Evolutionary conservation across 257 asterid species (phyloP).

Genomic region (Fraxinus cuspidata): DNA sequence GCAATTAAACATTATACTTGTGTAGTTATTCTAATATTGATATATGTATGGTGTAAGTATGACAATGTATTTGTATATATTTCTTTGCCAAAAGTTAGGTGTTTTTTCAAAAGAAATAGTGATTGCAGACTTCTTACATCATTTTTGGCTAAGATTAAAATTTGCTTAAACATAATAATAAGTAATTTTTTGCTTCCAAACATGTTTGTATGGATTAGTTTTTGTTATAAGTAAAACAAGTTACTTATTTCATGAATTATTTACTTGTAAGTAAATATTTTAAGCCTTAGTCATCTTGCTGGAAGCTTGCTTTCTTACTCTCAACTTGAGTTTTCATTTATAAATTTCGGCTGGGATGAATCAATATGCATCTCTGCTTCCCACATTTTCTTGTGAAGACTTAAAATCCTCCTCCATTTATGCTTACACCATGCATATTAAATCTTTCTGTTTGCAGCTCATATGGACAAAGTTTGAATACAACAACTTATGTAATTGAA

Average conservation of each 20-base stretch:
- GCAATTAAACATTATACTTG: neutral
- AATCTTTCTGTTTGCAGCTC: constrained; percentile 49
- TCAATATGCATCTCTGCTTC: neutral
- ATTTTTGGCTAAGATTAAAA: neutral
- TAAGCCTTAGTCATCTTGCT: neutral
- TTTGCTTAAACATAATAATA: neutral
- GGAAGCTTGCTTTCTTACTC: neutral
- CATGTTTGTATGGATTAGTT: neutral
- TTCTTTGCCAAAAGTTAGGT: neutral
- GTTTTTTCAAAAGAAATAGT: neutral
- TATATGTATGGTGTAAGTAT: neutral
- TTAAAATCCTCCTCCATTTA: neutral
- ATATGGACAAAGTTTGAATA: constrained; percentile 66
- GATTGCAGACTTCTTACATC: neutral
- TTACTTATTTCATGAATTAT: neutral
- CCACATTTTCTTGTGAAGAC: neutral
- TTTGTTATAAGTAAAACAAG: neutral
- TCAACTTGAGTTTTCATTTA: neutral
- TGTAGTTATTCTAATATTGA: neutral
- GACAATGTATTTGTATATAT: neutral
- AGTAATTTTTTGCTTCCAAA: neutral
- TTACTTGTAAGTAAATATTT: neutral
- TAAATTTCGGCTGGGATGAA: neutral
- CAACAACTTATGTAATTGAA: constrained; percentile 59
- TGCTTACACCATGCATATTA: constrained; percentile 5